Evolutionary conservation across 306 rosid species (phyloP).

Genomic region (Cicer judaicum): DNA sequence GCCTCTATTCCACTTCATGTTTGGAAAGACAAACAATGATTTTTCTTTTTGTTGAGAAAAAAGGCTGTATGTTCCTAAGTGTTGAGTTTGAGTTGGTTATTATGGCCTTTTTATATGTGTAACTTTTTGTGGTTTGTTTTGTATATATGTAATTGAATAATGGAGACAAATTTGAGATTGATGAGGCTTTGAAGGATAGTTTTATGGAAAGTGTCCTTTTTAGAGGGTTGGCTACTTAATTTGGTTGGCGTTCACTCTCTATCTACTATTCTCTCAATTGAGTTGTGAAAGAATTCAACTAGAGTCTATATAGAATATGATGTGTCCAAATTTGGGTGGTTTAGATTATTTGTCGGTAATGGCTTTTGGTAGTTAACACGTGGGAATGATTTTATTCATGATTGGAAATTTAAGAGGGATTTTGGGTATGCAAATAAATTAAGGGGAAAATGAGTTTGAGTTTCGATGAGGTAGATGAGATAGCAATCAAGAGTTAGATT

Average conservation of each 20-base stretch:
- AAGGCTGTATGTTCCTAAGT: constrained; percentile 13
- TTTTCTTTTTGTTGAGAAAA: no score
- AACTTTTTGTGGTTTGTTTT: not conserved
- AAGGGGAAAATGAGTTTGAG: constrained; percentile 23
- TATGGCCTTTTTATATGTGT: constrained; percentile 24
- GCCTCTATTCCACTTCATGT: constrained; percentile 85
- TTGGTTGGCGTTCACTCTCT: constrained; percentile 58
- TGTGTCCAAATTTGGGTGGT: constrained; percentile 59
- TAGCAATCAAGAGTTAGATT: constrained; percentile 48
- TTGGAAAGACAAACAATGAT: not conserved
- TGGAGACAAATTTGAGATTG: constrained; percentile 21
- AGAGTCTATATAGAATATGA: constrained; percentile 27
- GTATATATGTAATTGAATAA: constrained; percentile 22
- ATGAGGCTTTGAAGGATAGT: constrained; percentile 27
- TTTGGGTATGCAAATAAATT: constrained; percentile 13
- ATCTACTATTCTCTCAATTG: constrained; percentile 37
- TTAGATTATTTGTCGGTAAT: constrained; percentile 38
- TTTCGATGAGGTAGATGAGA: constrained; percentile 47
- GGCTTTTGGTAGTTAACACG: constrained; percentile 39
- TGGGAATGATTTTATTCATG: constrained; percentile 40
- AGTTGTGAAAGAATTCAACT: constrained; percentile 59
- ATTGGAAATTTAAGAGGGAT: constrained; percentile 23
- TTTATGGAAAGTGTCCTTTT: constrained; percentile 35
- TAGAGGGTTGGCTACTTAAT: constrained; percentile 62
- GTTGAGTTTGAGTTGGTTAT: constrained; percentile 23